Conservation (phyloP, 805 yeast species). For the Candida boleticola region DNA sequence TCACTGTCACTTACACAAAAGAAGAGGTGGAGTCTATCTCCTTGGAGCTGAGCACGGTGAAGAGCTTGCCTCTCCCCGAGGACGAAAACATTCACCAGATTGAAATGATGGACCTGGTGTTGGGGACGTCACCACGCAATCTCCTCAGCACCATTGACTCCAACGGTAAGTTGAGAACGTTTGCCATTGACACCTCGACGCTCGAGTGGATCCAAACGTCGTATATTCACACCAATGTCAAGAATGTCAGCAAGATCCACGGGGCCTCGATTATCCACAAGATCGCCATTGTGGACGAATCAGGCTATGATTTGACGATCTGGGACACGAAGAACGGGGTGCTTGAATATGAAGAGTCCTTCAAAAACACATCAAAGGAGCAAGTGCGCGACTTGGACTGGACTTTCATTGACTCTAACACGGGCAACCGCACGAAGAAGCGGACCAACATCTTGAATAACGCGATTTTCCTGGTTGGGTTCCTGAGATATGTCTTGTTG, state of each 20-base stretch:
- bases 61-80: constrained; percentile 26
- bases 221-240: constrained; percentile 54
- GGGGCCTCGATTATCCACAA: constrained; percentile 73
- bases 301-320: constrained; percentile 53
- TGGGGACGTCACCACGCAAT: constrained; percentile 23
- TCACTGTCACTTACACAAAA: constrained; percentile 14
- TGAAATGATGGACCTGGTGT: constrained; percentile 59
- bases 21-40: constrained; percentile 6
- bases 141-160: constrained; percentile 59
- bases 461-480: constrained; percentile 80
- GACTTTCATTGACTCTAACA: constrained; percentile 54
- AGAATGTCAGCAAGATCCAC: constrained; percentile 51
- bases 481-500: constrained; percentile 56
- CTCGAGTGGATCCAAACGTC: constrained; percentile 55
- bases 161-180: constrained; percentile 25
- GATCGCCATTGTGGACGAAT: constrained; percentile 66
- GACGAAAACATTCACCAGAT: constrained; percentile 40
- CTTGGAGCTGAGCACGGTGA: constrained; percentile 28
- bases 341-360: constrained; percentile 57
- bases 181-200: constrained; percentile 13
- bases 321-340: constrained; percentile 77
- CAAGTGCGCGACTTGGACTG: constrained; percentile 76
- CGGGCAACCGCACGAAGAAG: constrained; percentile 4
- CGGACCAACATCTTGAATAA: constrained; percentile 37
- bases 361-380: constrained; percentile 23